Evolutionary conservation across 139 green algal species (phyloP), one percentile per base, ranked within the genome.

Genomic region (Chlamydomonas urium): DNA sequence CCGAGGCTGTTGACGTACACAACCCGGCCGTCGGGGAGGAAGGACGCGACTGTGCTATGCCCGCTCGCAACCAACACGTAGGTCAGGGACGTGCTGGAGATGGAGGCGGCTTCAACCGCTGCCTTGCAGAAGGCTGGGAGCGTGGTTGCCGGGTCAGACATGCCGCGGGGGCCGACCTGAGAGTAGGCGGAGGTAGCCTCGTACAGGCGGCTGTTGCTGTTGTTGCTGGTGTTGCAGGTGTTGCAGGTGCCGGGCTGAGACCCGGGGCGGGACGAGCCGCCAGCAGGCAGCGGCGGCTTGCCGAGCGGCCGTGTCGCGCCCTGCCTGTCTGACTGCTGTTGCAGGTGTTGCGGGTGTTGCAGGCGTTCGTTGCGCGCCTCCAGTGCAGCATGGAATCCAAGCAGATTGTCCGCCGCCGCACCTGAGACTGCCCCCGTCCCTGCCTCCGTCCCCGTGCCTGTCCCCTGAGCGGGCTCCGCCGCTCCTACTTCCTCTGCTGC

Each of bases 11-110:
- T 71, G 37, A 71, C 38, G 24, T 37, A 34, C 38, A 32, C 8
- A 31, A 71, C 63, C 8, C 37, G 19, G 24, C 63, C 63, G 63
- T 71, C 63, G 24, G 33, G 37, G 6, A 37, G 37, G 63, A 71
- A 71, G 3, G 28, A 56, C 4, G 31, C 63, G 24, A 57, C 63
- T 32, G 63, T 71, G 63, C 37, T 59, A 34, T 71, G 63, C 37
- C n/a, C 63, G 5, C 4, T 23, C 6, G 37, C 37, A 5, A 57
- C 24, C 23, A 71, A 23, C 34, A 71, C 28, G 38, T 58, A 71
- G 8, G 60, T 47, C 26, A 47, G 60, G 5, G 29, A 8, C 10
- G 31, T 26, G 33, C 29, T 8, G 32, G 32, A 6, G 32, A 8
- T 8, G 8, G 32, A 4, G 19, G 38, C 63, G 37, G 37, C 63